Evolutionary conservation across 768 basidiomycete species (phyloP).

Genomic region (Leccinum rimulosum): DNA sequence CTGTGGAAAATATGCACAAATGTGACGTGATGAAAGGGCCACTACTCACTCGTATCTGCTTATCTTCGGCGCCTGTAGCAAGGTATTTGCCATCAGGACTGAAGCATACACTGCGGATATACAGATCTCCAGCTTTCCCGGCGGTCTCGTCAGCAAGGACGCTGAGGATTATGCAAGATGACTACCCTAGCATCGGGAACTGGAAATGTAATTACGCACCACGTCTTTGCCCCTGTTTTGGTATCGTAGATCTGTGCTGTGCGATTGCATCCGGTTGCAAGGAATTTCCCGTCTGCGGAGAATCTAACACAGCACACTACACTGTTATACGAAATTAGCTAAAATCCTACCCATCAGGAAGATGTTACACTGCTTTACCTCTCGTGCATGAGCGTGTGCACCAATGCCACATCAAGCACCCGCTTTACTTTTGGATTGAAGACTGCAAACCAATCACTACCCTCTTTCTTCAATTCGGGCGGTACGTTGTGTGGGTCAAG

Average conservation of each 20-base stretch:
- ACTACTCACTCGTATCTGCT: constrained; percentile 74
- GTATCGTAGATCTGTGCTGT: constrained; percentile 95
- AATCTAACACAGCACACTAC: constrained; percentile 91
- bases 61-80: constrained; percentile 87
- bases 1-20: constrained; percentile 37
- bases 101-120: constrained; percentile 85
- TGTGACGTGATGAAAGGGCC: not conserved
- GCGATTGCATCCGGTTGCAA: constrained; percentile 95
- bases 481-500: constrained; percentile 35
- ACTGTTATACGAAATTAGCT: constrained; percentile 34
- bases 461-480: constrained; percentile 52
- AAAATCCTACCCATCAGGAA: not conserved
- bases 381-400: constrained; percentile 89
- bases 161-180: constrained; percentile 36
- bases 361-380: constrained; percentile 48
- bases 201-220: constrained; percentile 46
- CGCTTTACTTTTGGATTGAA: constrained; percentile 82
- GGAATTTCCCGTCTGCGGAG: constrained; percentile 87
- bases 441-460: constrained; percentile 84
- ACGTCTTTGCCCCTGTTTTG: constrained; percentile 79
- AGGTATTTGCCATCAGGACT: constrained; percentile 68
- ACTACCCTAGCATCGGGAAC: constrained; percentile 4
- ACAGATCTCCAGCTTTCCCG: constrained; percentile 75
- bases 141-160: constrained; percentile 77
- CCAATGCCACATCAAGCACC: constrained; percentile 71